Evolutionary conservation across 805 yeast genomes (phyloP), one percentile per base, ranked within the genome.

Genomic region (Ogataea paraovalis): DNA sequence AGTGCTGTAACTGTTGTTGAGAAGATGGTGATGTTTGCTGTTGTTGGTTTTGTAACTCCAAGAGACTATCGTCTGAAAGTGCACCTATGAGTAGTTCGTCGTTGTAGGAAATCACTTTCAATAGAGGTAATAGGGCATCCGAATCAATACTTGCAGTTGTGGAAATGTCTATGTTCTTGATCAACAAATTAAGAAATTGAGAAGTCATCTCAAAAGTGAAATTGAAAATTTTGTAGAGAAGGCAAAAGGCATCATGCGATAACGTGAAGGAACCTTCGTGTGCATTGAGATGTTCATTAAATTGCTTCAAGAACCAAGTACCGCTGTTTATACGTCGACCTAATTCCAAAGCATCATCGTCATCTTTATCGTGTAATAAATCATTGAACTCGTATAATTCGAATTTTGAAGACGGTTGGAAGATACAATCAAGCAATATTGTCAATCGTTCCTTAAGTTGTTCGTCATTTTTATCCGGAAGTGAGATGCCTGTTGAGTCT

Each of bases 81-180:
- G 20, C 5, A 9, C 21, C 16, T 7, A 34, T 4, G 3, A 34
- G 21, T 5, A 34, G 8, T 21, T 50, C 52, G 19, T 51, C 53
- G 44, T 63, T 57, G 30, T 49, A 48, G 8, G 53, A 45, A 12
- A 61, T 34, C 32, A 62, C 23, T 42, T 58, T 55, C 41, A 65
- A 28, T 4, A 65, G 38, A 13, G 57, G 23, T 13, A 39, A 14
- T 13, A 60, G 7, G 4, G 60, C 42, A 3, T 44, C 44, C 19
- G 40, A 43, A 18, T 46, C 51, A 4, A 62, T 25, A 2, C 40
- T 37, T 2, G 37, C 13, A 8, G 41, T 37, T 7, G 43, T n/a
- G n/a, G n/a, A 42, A 13, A 18, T 14, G 22, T 60, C 53, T 16
- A 58, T 39, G 19, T 32, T 40, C 2, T 53, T 45, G 4, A 62